A percentile compares a stretch with the other conserved stretches of the same genome.
phyloP scores from a whole-genome alignment of 306 rosid species.

The Rosa lucieae region DNA sequence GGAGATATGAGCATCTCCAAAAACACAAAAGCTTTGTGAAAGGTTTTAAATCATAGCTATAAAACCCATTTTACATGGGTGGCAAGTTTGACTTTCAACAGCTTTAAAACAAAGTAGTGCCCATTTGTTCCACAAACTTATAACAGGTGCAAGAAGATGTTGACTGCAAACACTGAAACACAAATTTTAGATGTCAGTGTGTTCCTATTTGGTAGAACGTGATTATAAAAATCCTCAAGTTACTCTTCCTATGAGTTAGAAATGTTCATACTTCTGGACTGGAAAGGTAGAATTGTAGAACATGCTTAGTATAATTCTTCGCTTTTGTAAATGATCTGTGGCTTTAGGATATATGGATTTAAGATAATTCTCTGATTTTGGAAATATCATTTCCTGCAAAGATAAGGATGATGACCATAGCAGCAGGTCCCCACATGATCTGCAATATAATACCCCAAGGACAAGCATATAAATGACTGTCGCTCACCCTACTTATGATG shows the following conservation, averaged over 20 bases:
- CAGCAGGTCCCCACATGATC: constrained; percentile 26
- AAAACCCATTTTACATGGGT: neutral
- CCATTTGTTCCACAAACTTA: constrained; percentile 11
- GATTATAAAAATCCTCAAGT: neutral
- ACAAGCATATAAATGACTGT: constrained; percentile 15
- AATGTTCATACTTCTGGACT: neutral
- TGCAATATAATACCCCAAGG: constrained; percentile 18
- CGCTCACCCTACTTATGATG: constrained; percentile 13
- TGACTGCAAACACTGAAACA: constrained; percentile 1
- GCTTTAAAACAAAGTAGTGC: neutral
- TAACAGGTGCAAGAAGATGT: constrained; percentile 11
- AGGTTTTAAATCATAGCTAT: neutral
- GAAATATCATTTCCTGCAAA: constrained; percentile 14
- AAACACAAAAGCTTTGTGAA: neutral
- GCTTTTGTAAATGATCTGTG: neutral
- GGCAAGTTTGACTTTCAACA: neutral
- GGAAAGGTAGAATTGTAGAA: neutral
- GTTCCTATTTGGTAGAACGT: neutral
- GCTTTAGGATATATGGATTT: neutral
- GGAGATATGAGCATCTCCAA: neutral
- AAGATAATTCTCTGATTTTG: constrained; percentile 5
- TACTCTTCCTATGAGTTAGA: neutral
- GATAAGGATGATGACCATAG: constrained; percentile 5
- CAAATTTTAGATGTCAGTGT: neutral
- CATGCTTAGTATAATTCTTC: neutral